phyloP scores from a whole-genome alignment of 1,284 basidiomycete species.

The Ustilago bromivora region DNA sequence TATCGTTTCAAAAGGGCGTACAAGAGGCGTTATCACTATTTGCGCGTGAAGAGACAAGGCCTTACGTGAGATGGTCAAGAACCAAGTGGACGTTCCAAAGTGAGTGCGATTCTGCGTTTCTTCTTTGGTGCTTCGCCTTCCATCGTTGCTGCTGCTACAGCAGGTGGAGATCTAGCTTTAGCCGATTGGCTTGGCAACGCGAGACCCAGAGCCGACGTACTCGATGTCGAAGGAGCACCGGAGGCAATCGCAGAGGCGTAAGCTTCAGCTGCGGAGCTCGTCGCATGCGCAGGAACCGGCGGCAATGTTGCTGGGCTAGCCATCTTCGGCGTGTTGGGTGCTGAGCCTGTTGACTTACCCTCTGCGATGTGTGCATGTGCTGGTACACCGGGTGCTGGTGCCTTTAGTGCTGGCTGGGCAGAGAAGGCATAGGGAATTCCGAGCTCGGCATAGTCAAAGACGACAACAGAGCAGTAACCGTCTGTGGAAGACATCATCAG shows the following conservation, averaged over 20 bases:
- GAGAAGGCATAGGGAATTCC: constrained; percentile 73
- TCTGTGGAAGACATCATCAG: constrained; percentile 92
- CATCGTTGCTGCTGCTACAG: constrained; percentile 63
- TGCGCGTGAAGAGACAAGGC: background rate
- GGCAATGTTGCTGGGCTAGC: constrained; percentile 27
- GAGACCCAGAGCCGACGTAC: constrained; percentile 57
- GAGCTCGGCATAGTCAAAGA: constrained; percentile 83
- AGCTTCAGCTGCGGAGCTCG: constrained; percentile 31
- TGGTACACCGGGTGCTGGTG: constrained; percentile 31
- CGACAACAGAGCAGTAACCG: constrained; percentile 94
- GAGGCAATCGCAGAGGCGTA: constrained; percentile 32
- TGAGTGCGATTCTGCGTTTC: constrained; percentile 85
- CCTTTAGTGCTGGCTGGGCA: constrained; percentile 55
- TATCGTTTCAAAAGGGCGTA: constrained; percentile 3
- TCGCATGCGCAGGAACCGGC: constrained; percentile 12
- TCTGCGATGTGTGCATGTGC: constrained; percentile 37
- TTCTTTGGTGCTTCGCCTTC: constrained; percentile 80
- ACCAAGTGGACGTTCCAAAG: constrained; percentile 70
- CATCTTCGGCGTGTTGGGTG: constrained; percentile 39
- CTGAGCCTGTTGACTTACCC: constrained; percentile 28
- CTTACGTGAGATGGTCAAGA: constrained; percentile 12
- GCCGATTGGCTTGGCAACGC: constrained; percentile 25
- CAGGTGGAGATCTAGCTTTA: constrained; percentile 50
- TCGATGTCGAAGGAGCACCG: constrained; percentile 2
- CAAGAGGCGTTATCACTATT: background rate